Evolutionary conservation across 2,329 filamentous ascomycete species (phyloP).

Genomic region (Ceratocystis diversiconidia): DNA sequence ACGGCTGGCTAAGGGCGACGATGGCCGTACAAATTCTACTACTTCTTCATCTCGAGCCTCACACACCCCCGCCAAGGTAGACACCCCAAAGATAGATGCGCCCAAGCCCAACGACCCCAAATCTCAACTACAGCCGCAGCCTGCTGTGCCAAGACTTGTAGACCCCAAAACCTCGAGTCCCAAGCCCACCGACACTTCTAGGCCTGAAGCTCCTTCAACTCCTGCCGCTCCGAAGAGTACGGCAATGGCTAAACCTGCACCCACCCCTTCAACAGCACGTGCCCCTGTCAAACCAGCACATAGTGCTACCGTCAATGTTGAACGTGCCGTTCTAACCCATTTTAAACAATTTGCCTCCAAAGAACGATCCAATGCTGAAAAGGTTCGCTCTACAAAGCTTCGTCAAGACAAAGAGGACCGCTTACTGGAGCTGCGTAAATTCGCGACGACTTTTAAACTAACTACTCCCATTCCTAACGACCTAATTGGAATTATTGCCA

Average conservation of each 20-base stretch:
- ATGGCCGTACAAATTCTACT: constrained; percentile 2
- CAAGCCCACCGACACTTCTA: constrained; percentile 21
- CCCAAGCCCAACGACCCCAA: constrained; percentile 8
- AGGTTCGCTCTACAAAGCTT: constrained; percentile 42
- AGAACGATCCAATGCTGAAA: constrained; percentile 42
- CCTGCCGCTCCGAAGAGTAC: constrained; percentile 16
- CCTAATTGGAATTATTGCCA: constrained; percentile 86
- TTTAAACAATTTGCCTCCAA: constrained; percentile 51
- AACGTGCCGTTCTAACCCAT: constrained; percentile 45
- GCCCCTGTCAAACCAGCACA: constrained; percentile 26
- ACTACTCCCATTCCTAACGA: constrained; percentile 84
- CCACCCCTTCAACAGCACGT: constrained; percentile 8
- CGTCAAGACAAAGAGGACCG: constrained; percentile 78
- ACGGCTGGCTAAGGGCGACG: constrained; percentile 10
- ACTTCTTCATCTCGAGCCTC: constrained; percentile 9
- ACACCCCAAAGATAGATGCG: constrained; percentile 10
- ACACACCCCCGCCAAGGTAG: constrained; percentile 9
- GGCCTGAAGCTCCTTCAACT: constrained; percentile 22
- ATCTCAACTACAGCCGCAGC: constrained; percentile 12
- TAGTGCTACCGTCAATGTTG: constrained; percentile 46
- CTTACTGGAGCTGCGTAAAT: constrained; percentile 87
- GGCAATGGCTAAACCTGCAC: not conserved
- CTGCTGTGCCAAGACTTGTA: constrained; percentile 24
- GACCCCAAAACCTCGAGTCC: constrained; percentile 21
- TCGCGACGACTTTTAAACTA: constrained; percentile 86